Evolutionary conservation across 2,329 filamentous ascomycete genomes (phyloP), one percentile per base, ranked within the genome.

Genomic region (Phoma herbarum): DNA sequence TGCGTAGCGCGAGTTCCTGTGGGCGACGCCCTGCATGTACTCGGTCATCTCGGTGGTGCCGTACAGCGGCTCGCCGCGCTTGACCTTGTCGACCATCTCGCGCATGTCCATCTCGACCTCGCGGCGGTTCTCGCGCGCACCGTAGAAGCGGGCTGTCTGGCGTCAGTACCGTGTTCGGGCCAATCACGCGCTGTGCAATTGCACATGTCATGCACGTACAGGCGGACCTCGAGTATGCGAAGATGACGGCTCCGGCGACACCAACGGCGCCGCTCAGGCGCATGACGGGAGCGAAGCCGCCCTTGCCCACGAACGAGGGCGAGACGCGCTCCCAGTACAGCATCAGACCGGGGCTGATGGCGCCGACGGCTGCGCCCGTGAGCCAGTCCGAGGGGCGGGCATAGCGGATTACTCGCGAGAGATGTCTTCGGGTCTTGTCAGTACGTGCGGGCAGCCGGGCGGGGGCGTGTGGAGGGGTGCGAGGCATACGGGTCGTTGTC

Each of bases 31-130:
- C 81, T 99, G 95, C 84, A 97, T 90, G 80, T 97, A 92, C 64
- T 93, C 89, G 57, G 89, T 90, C 71, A 97, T 81, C 52, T 82
- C 81, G 72, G 88, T 92, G 71, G 85, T 86, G 73, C 95, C 95
- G 79, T 99, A 99, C 47, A 98, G 83, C 33, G 95, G 85, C 82
- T 96, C 86, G 65, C 94, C 94, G 59, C 85, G 87, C 86, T 98
- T 99, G 77, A 98, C 93, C 81, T 94, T 96, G 78, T 88, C 86
- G 35, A 97, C 93, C 95, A 99, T 99, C 81, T 99, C 95, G 65
- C 87, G 86, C 93, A 98, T 98, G 77, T 99, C 95, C 89, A 96
- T 89, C 65, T 97, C 90, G 57, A 95, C 83, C 79, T 99, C 95
- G 71, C 95, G 89, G 53, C 89, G 82, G 81, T 99, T 99, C 80